Conservation (phyloP, 2,329 filamentous ascomycete species). For the Tolypocladium album region DNA sequence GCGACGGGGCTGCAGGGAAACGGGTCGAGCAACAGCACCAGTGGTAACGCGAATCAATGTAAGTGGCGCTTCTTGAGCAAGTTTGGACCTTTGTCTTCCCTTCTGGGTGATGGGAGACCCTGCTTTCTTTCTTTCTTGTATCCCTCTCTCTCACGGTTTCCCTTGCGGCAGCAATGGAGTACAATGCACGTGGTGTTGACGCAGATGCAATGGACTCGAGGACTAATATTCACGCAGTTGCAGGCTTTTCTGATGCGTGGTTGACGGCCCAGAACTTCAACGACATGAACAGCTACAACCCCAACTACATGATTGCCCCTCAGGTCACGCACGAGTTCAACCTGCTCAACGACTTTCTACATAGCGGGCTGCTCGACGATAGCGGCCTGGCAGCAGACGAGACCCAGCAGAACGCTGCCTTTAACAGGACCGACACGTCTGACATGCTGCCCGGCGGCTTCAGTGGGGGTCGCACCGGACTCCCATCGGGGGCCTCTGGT, state of each 20-base stretch:
- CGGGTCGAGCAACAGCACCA: constrained; percentile 35
- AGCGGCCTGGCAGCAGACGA: constrained; percentile 61
- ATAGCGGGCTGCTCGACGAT: constrained; percentile 83
- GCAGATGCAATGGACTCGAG: neutral
- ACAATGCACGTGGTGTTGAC: neutral
- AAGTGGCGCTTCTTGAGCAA: constrained; percentile 31
- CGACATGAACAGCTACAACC: constrained; percentile 90
- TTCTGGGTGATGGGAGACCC: neutral
- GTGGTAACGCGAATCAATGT: constrained; percentile 64
- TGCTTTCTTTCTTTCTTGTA: constrained; percentile 1
- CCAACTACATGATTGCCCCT: constrained; percentile 85
- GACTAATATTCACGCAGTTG: constrained; percentile 37
- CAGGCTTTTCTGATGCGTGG: constrained; percentile 76
- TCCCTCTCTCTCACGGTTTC: neutral
- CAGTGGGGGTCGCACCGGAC: constrained; percentile 28
- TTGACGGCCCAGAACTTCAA: constrained; percentile 71
- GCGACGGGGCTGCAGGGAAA: constrained; percentile 56
- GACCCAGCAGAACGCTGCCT: constrained; percentile 32
- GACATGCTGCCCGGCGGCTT: constrained; percentile 37
- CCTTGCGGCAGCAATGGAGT: neutral
- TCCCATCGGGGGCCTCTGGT: constrained; percentile 9
- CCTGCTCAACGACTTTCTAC: constrained; percentile 90
- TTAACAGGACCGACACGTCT: constrained; percentile 29
- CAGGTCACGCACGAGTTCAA: constrained; percentile 97
- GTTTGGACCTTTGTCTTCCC: neutral